phyloP scores from a whole-genome alignment of 2,329 filamentous ascomycete species.

The Lecanicillium sp. region DNA sequence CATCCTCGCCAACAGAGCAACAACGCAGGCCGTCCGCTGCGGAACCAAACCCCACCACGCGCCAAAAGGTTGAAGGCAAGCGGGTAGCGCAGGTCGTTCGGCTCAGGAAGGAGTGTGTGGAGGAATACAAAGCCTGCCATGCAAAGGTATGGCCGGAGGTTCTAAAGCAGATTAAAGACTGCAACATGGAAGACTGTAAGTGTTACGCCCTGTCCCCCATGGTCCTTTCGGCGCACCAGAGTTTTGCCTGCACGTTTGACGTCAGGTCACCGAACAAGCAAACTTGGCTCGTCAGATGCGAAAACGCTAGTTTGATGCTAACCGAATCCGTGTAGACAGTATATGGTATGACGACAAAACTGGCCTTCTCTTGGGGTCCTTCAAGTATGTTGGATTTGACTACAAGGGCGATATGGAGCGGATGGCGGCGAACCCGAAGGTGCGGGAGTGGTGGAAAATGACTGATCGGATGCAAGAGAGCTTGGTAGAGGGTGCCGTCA shows the following conservation, averaged over 20 bases:
- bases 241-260: too few species aligned
- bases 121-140: constrained; percentile 67
- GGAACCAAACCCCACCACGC: constrained; percentile 4
- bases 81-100: constrained; percentile 67
- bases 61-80: constrained; percentile 34
- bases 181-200: constrained; percentile 66
- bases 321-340: constrained; percentile 53
- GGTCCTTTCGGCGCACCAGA: too few species aligned
- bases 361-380: constrained; percentile 62
- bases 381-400: constrained; percentile 71
- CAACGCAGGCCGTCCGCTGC: too few species aligned
- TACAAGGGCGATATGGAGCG: constrained; percentile 68
- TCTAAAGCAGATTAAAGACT: constrained; percentile 65
- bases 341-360: constrained; percentile 61
- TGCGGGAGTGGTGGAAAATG: constrained; percentile 74
- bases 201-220: too few species aligned
- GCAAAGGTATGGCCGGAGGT: constrained; percentile 72
- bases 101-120: constrained; percentile 58
- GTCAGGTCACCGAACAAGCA: too few species aligned
- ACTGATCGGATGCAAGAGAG: constrained; percentile 69
- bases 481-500: constrained; percentile 50
- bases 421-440: constrained; percentile 65
- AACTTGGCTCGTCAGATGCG: too few species aligned
- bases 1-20: too few species aligned
- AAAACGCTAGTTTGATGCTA: too few species aligned